phyloP scores from a whole-genome alignment of 495 filamentous ascomycete genomes.

The Poronia punctata region DNA sequence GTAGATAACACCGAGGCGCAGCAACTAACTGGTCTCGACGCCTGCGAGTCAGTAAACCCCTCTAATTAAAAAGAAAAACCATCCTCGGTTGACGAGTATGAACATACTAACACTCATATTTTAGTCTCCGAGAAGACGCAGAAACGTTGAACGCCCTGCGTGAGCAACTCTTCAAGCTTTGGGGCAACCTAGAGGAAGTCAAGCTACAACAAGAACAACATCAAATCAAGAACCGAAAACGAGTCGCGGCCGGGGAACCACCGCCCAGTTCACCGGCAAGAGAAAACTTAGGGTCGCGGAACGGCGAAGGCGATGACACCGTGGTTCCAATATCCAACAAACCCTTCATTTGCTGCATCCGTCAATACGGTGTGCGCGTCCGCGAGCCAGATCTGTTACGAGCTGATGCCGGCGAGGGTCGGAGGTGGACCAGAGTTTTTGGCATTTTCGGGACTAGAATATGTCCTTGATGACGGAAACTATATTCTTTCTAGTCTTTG shows the following conservation, averaged over 20 bases:
- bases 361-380: slow-evolving; percentile 50
- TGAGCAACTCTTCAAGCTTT: slow-evolving; percentile 71
- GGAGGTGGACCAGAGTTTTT: slow-evolving; percentile 45
- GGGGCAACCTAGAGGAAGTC: slow-evolving; percentile 77
- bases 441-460: slow-evolving; percentile 52
- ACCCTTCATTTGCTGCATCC: slow-evolving; percentile 55
- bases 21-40: slow-evolving; percentile 57
- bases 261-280: slow-evolving; percentile 16
- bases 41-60: slow-evolving; percentile 53
- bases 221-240: slow-evolving; percentile 10
- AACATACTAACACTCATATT: slow-evolving; percentile 7
- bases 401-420: slow-evolving; percentile 26
- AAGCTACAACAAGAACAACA: slow-evolving; percentile 33
- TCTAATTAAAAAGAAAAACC: too few species aligned
- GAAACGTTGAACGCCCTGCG: slow-evolving; percentile 43
- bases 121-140: slow-evolving; percentile 46
- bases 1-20: slow-evolving; percentile 61
- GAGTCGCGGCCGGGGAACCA: slow-evolving; percentile 16
- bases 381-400: slow-evolving; percentile 19
- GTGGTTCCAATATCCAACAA: slow-evolving; percentile 29
- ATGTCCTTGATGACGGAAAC: too few species aligned
- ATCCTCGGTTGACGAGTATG: neutral
- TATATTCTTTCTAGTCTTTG: neutral
- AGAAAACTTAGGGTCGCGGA: neutral
- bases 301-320: neutral